Evolutionary conservation across 805 yeast species (phyloP).

Genomic region (Candida tibetensis): DNA sequence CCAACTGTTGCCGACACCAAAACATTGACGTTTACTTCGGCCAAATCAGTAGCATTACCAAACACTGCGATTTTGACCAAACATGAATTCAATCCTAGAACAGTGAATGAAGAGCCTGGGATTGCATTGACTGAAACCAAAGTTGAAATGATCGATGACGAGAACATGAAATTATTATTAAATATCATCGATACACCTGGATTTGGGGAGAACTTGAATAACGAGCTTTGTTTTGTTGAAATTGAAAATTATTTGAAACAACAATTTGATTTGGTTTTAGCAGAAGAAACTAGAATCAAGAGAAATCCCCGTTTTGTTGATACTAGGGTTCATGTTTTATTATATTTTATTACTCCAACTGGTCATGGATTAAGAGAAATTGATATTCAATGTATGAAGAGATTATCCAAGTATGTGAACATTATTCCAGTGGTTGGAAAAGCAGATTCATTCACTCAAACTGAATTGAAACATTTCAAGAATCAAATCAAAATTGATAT

Average conservation of each 20-base stretch:
- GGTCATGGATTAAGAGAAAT: conserved; percentile 79
- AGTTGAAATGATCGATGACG: conserved; percentile 60
- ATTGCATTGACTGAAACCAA: conserved; percentile 68
- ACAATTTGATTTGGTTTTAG: conserved; percentile 74
- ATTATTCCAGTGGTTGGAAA: conserved; percentile 80
- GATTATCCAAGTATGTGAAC: conserved; percentile 70
- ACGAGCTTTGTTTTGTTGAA: conserved; percentile 64
- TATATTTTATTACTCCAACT: conserved; percentile 74
- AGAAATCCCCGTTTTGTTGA: conserved; percentile 83
- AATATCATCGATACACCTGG: conserved; percentile 73
- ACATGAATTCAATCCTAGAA: conserved; percentile 55
- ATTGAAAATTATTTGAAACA: conserved; percentile 66
- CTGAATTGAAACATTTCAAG: conserved; percentile 63
- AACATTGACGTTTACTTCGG: conserved; percentile 55
- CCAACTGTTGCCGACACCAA: conserved; percentile 34
- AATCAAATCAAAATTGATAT: conserved; percentile 59
- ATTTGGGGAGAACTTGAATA: conserved; percentile 73
- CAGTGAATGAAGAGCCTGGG: conserved; percentile 69
- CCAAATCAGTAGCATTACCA: conserved; percentile 52
- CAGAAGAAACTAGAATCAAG: conserved; percentile 81
- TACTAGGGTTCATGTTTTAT: conserved; percentile 71
- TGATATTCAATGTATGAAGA: conserved; percentile 70
- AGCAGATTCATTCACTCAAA: conserved; percentile 71
- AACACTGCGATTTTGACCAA: conserved; percentile 56
- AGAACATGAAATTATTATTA: conserved; percentile 51